Evolutionary conservation across 2,329 filamentous ascomycete species (phyloP), one percentile per base, ranked within the genome.

Genomic region (Aspergillus carbonarius): DNA sequence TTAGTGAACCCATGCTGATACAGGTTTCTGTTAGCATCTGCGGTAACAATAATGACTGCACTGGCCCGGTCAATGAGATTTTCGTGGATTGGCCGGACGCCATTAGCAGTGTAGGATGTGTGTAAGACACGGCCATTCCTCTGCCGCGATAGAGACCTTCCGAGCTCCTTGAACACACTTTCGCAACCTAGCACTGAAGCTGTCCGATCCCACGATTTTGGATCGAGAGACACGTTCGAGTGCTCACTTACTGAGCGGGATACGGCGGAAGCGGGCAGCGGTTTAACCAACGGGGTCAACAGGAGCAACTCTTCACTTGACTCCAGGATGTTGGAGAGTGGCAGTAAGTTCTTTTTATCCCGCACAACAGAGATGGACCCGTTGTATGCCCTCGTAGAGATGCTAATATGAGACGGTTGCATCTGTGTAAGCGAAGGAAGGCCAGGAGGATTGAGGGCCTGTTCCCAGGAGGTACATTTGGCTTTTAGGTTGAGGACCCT

Each of bases 1-100:
- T 97, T 98, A 1, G 93, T 93, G 72, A 98, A 98, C 0, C 92
- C 92, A 52, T 92, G 87, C 73, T 98, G 93, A 70, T 97, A 98
- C 13, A 96, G 79, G 70, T 98, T 97, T 40, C 93, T 85, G 71
- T 96, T 96, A 0, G 93, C 93, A 76, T 98, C 93, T 9, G 93
- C 93, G 0, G 93, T 97, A 32, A 97, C 85, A 52, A 97, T 88
- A 62, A 98, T 89, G 62, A 97, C 92, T 4, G 90, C 91, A 53
- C 89, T 91, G 10, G 93, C 92, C 66, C 92, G 84, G 64, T 93
- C 90, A 72, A 97, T 96, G 17, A 97, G 81, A 62, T 93, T 95
- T 69, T 98, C 93, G 71, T 98, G 93, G 0, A 96, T 90, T 74
- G 93, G 93, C 37, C 93, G 84, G 3, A 98, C 88, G 13, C 93